Conservation (phyloP, 108 stramenopile species). For the Phaeodactylum tricornutum region DNA sequence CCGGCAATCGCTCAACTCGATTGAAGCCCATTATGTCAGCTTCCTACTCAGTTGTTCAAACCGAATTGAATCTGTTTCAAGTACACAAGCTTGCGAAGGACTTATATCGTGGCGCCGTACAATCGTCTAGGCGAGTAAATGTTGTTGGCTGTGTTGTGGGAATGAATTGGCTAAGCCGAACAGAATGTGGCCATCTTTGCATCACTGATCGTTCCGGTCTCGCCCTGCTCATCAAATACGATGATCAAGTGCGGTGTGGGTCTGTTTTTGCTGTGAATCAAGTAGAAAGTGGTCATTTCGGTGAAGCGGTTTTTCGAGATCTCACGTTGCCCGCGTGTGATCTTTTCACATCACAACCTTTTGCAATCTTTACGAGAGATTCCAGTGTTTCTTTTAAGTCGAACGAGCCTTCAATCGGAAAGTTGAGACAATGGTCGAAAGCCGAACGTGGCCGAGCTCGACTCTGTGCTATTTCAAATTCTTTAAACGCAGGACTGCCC, state of each 20-base stretch:
- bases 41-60: constrained; percentile 10
- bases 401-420: not conserved
- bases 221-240: constrained; percentile 10
- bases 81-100: constrained; percentile 18
- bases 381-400: constrained; percentile 21
- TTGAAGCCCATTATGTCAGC: constrained; percentile 13
- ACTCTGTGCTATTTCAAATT: not conserved
- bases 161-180: constrained; percentile 1
- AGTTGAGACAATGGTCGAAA: not conserved
- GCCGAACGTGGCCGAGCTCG: not conserved
- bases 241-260: not conserved
- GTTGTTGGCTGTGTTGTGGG: constrained; percentile 3
- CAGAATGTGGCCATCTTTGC: constrained; percentile 42
- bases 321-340: constrained; percentile 15
- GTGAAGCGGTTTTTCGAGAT: constrained; percentile 38
- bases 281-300: not conserved
- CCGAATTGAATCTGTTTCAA: constrained; percentile 14
- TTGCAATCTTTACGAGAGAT: constrained; percentile 34
- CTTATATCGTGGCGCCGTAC: constrained; percentile 5
- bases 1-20: constrained; percentile 39
- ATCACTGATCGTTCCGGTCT: constrained; percentile 16
- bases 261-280: not conserved
- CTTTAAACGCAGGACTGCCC: not conserved
- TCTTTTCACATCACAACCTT: constrained; percentile 10
- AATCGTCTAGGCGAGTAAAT: not conserved